Conservation (phyloP, 1,284 basidiomycete species). For the Mycosarcoma maydis region DNA sequence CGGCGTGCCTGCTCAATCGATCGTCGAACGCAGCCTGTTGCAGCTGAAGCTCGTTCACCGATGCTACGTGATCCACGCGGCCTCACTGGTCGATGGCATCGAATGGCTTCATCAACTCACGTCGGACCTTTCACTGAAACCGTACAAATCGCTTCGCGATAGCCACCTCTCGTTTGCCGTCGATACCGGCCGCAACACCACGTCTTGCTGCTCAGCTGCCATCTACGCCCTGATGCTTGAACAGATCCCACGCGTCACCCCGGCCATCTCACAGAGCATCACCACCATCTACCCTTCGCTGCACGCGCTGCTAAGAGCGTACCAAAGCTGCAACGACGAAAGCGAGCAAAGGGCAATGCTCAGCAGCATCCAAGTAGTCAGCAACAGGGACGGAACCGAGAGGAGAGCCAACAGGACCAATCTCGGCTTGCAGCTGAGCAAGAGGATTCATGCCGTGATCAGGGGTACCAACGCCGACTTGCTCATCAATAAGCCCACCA, state of each 20-base stretch:
- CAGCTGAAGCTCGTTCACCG: conserved; percentile 43
- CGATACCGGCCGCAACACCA: conserved; percentile 40
- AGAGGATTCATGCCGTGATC: conserved; percentile 34
- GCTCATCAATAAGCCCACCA: conserved; percentile 35
- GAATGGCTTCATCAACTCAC: conserved; percentile 45
- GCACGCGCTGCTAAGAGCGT: conserved; percentile 16
- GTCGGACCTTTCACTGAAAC: conserved; percentile 35
- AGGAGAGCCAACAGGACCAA: conserved; percentile 18
- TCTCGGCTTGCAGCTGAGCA: conserved; percentile 34
- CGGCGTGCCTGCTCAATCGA: conserved; percentile 1
- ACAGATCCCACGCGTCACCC: conserved; percentile 43
- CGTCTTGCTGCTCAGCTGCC: conserved; percentile 8
- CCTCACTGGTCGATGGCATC: conserved; percentile 26
- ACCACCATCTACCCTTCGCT: conserved; percentile 31
- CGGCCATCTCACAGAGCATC: conserved; percentile 31
- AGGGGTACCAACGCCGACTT: conserved; percentile 21
- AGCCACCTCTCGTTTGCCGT: conserved; percentile 42
- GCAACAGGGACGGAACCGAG: conserved; percentile 36
- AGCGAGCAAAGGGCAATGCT: conserved; percentile 13
- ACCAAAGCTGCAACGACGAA: conserved; percentile 16
- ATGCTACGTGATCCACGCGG: conserved; percentile 42
- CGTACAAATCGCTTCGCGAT: conserved; percentile 43
- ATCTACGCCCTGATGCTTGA: conserved; percentile 41
- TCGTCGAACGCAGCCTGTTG: conserved; percentile 26
- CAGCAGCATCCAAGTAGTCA: conserved; percentile 16